Base-by-base conservation (phyloP, 2,329 filamentous ascomycete genomes). In the Fusarium zealandicum region DNA sequence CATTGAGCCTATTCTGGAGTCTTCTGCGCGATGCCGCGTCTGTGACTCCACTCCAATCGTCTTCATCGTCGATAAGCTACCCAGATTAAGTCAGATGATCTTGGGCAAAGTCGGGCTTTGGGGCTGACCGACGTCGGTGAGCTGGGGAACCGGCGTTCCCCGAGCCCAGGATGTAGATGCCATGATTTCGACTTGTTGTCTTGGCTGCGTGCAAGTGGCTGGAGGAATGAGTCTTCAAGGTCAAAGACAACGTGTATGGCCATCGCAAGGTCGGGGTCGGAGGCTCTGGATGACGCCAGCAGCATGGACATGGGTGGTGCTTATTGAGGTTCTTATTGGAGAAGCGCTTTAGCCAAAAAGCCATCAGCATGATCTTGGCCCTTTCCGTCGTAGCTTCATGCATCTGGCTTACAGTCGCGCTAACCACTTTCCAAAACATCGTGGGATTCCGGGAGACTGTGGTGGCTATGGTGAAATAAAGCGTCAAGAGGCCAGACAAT, bases 41-140 rank as follows among this genome's bases (percentile, higher is more conserved):
- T 7, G 32, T 37, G n/a, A 46, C 25, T 16, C 43, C 43, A 11
- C 22, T 37, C 43, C 43, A 46, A 20, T 46, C 25, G 13, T 46
- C 43, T 30, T 46, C 43, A 8, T 30, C 16, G 10, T 37, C 17
- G 28, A 37, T 16, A 2, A 36, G 14, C 42, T 37, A 7, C 5
- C 32, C n/a, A 10, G 6, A 18, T 12, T 36, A 4, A 37, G 33
- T 16, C 17, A 28, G 2, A 14, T 12, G 10, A n/a, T 31, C 9
- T 31, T 31, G 3, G 28, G 3, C 12, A 13, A 4, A 11, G 10
- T 5, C 12, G 13, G 22, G 3, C 5, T 25, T 31, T n/a, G 28
- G 13, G 13, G 28, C 11, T 31, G 28, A 56, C 45, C 5, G 35
- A 61, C 57, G 33, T 57, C 57, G 0, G 28, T 40, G 9, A 50